These are phyloP conservation scores for Periconia macrospinosa DNA, from an alignment of 2,329 filamentous ascomycete species.

Conservation along the genomic window DNA sequence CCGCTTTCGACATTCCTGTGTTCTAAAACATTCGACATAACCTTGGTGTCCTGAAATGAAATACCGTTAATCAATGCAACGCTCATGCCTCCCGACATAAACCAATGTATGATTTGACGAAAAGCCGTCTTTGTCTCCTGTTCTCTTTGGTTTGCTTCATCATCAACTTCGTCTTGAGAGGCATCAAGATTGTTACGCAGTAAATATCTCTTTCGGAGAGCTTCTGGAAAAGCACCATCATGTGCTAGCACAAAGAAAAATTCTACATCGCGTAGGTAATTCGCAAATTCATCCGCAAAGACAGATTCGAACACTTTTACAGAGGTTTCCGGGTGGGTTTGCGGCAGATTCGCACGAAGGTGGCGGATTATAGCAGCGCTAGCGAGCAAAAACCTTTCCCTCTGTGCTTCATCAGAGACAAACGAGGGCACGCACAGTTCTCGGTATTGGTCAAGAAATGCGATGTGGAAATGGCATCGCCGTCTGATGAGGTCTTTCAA, in stretches of 20 bases:
- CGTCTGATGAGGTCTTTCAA: constrained; percentile 62
- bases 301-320: constrained; percentile 54
- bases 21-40: constrained; percentile 33
- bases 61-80: constrained; percentile 66
- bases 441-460: constrained; percentile 66
- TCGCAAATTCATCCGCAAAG: constrained; percentile 53
- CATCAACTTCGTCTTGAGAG: constrained; percentile 22
- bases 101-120: constrained; percentile 57
- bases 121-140: constrained; percentile 32
- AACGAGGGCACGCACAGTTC: constrained; percentile 58
- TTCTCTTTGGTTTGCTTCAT: constrained; percentile 18
- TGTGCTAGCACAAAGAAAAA: constrained; percentile 71
- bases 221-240: constrained; percentile 54
- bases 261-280: constrained; percentile 58
- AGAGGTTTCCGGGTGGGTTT: constrained; percentile 44
- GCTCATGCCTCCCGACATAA: constrained; percentile 61
- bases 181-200: constrained; percentile 19
- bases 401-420: constrained; percentile 28
- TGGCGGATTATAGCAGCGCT: constrained; percentile 68
- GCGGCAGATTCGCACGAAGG: constrained; percentile 51
- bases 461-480: constrained; percentile 70
- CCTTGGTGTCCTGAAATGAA: constrained; percentile 66
- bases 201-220: constrained; percentile 21
- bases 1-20: constrained; percentile 16
- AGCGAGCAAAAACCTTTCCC: constrained; percentile 62